Evolutionary conservation across 805 yeast genomes (phyloP), one percentile per base, ranked within the genome.

Genomic region (Yamadazyma insecticola): DNA sequence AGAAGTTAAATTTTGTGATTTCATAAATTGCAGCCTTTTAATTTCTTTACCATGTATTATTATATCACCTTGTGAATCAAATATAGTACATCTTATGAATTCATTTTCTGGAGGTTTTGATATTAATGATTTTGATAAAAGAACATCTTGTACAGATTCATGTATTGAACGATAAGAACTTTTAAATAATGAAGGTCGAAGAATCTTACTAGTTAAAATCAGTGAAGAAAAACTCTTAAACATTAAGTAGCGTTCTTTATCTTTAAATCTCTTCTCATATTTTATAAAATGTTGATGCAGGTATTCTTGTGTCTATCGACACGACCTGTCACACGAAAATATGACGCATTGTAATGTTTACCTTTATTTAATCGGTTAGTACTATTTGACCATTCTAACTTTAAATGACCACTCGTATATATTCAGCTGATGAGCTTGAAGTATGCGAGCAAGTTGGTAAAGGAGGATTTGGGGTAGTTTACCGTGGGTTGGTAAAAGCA

Each of bases 401-500:
- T 11, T 8, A 8, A 13, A 30, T 29, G 30, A 30, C 32, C 4
- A 32, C 36, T 13, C 24, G 57, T 27, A 47, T 61, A 13, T 20
- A 45, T 26, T 51, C 60, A 14, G 55, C 64, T 5, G 67, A 60
- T 11, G 67, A 66, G 40, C 45, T 66, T 13, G 66, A 64, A 28
- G 60, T 66, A 3, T 63, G 60, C 40, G 71, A 66, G 35, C 69
- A 82, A 51, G 73, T 84, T 4, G 92, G 92, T 4, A 60, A 81
- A 33, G 92, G 92, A 2, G 84, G 85, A 6, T 83, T 82, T 52
- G 92, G 92, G 0, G 80, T 76, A 3, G 92, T 83, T 2, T 83
- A 76, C 53, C 58, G 75, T 23, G 92, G 84, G 1, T 43, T 70
- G 7, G 72, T 80, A 42, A 60, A 60, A 43, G 64, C 28, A 33